Base-by-base conservation (phyloP, 2,329 filamentous ascomycete species). In the Xylariaceae sp. region DNA sequence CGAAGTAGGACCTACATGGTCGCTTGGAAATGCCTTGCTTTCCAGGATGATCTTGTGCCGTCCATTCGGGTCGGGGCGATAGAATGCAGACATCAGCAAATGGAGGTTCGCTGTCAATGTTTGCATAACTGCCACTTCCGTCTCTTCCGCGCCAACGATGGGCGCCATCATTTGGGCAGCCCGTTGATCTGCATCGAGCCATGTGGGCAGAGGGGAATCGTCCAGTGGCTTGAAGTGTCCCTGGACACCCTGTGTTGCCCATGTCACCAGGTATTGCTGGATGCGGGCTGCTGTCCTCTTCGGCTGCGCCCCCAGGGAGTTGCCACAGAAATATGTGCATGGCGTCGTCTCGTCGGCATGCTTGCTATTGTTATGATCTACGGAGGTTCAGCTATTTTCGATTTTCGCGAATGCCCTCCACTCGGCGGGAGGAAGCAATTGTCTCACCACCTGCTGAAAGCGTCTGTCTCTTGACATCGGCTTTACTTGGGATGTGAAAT, bases 41-140 rank as follows among this genome's bases (percentile, higher is more conserved):
- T 93, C 89, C 35, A 92, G 79, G 60, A 92, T 88, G 64, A 93
- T 89, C 74, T 90, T 92, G 72, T 86, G 88, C 56, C 72, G 72
- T 17, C 75, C 74, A 45, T 74, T 74, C 75, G 81, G 66, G 6
- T 83, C 86, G 0, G 89, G 89, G 42, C 77, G 80, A 73, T 92
- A 93, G 75, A 92, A 92, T 67, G 88, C 89, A 39, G 86, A 83
- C 85, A 93, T 86, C 55, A 92, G 76, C 17, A 92, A 73, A 74
- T 93, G 89, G 55, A 93, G 71, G 71, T 93, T 92, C 18, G 84
- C 86, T 11, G 89, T 92, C 72, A 93, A 73, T 0, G 88, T 91
- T 67, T 89, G 85, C 89, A 92, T 92, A 15, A 91, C 82, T 13
- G 87, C 88, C 3, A 92, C 87, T 71, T 93, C 89, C 56, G 79